Base-by-base conservation (phyloP, 2,329 filamentous ascomycete genomes). In the Reticulascus tulasneorum region DNA sequence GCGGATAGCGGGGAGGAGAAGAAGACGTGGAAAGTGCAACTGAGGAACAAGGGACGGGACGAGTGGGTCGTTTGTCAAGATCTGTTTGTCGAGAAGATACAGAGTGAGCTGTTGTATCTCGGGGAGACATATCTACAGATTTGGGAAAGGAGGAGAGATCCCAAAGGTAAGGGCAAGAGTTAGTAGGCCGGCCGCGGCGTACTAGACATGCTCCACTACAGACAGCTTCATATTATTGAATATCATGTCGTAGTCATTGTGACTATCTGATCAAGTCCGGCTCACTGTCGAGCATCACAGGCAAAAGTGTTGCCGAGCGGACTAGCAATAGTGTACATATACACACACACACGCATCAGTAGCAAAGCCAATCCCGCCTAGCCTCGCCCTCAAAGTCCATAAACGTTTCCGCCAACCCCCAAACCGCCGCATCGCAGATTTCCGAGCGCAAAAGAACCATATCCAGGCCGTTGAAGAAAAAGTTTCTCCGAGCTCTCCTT, bases 21-120 rank as follows among this genome's bases (percentile, higher is more conserved):
- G 41, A 94, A 94, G 59, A 87, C 89, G 10, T 98, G 93, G 90
- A 89, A 94, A 58, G 88, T 89, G 16, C 93, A 98, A 66, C 65
- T 98, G 33, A 74, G 81, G 51, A 86, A 95, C 55, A 84, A 86
- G 55, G 83, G 80, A 17, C 75, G 83, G 16, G 84, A 86, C 22
- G 85, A 94, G 58, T 98, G 93, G 93, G 78, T 94, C 35, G 85
- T 94, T 40, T 84, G 90, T 37, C 93, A 98, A 67, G 93, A 98
- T 66, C 59, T 98, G 48, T 96, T 84, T 57, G 91, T 98, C 7
- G 86, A 96, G 56, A 82, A 83, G 61, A 85, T 93, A 15, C 84
- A 91, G 62, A 86, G 79, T 45, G 91, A 98, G 68, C 75, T 94
- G 50, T 59, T 98, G 47, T 94, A 95, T 54, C 84, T 94, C 0